phyloP scores from a whole-genome alignment of 169 alveolate species.

The Perkinsus marinus region DNA sequence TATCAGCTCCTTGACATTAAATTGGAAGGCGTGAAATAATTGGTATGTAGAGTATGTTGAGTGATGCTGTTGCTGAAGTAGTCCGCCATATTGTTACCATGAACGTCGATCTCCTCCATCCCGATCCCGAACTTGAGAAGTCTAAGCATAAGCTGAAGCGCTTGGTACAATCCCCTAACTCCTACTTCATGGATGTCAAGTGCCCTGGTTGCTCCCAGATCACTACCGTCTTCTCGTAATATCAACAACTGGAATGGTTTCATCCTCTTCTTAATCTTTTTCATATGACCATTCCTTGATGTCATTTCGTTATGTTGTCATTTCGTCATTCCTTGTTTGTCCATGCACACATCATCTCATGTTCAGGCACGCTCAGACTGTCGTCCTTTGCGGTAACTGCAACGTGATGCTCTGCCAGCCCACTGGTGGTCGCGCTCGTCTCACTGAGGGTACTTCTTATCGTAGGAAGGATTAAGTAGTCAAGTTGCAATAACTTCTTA shows the following conservation, averaged over 20 bases:
- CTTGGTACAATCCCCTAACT: constrained; percentile 90
- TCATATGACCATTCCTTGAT: too few species aligned
- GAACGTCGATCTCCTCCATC: constrained; percentile 89
- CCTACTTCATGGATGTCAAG: constrained; percentile 94
- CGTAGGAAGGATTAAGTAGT: constrained; percentile 52
- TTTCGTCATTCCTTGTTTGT: too few species aligned
- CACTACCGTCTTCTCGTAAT: constrained; percentile 70
- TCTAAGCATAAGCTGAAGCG: constrained; percentile 88
- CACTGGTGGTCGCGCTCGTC: constrained; percentile 90
- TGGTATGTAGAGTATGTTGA: too few species aligned
- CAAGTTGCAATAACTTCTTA: background rate
- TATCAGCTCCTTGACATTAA: too few species aligned
- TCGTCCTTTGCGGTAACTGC: constrained; percentile 81
- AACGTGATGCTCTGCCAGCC: constrained; percentile 84
- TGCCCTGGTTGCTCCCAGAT: constrained; percentile 88
- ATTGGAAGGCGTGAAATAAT: too few species aligned
- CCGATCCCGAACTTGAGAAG: constrained; percentile 84
- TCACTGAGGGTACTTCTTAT: constrained; percentile 86
- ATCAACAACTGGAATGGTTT: too few species aligned
- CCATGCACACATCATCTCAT: background rate
- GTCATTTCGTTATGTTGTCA: too few species aligned
- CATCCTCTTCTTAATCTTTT: too few species aligned
- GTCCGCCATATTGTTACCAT: constrained; percentile 31
- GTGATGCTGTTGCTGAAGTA: background rate
- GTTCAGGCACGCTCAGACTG: constrained; percentile 80